phyloP scores from a whole-genome alignment of 169 alveolate species.

The Plasmodium cynomolgi region DNA sequence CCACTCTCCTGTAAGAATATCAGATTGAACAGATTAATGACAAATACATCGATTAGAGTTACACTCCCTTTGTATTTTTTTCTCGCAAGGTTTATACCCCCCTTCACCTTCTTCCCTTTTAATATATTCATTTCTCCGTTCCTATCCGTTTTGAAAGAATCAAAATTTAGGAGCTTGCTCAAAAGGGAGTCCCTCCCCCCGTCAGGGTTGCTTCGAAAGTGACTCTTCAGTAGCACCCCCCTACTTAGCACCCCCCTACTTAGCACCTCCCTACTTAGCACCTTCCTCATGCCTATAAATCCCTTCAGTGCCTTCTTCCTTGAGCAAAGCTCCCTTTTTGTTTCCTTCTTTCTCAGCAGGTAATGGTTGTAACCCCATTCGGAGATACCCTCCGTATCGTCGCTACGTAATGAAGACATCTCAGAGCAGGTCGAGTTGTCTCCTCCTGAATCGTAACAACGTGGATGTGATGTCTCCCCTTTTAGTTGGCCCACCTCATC shows the following conservation, averaged over 20 bases:
- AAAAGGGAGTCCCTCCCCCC: background rate
- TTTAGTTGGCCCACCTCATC: background rate
- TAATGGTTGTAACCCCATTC: background rate
- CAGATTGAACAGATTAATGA: constrained; percentile 43
- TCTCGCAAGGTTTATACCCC: background rate
- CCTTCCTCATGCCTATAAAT: background rate
- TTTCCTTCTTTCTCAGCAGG: background rate
- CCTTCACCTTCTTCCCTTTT: background rate
- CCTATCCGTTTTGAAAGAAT: background rate
- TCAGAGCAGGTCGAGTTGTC: background rate
- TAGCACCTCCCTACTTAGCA: constrained; percentile 1
- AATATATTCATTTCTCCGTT: constrained; percentile 10
- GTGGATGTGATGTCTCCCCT: background rate
- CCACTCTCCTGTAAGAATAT: constrained; percentile 17
- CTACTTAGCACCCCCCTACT: background rate
- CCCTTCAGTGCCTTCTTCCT: constrained; percentile 14
- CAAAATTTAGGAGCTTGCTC: constrained; percentile 11
- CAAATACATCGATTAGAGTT: constrained; percentile 36
- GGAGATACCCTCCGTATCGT: background rate
- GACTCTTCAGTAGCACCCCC: background rate
- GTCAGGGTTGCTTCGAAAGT: background rate
- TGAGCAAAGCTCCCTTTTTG: background rate
- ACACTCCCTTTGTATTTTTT: constrained; percentile 45
- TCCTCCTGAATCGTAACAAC: background rate
- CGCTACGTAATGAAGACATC: background rate